Evolutionary conservation across 768 basidiomycete species (phyloP), one percentile per base, ranked within the genome.

Genomic region (Agrocybe chaxingu): DNA sequence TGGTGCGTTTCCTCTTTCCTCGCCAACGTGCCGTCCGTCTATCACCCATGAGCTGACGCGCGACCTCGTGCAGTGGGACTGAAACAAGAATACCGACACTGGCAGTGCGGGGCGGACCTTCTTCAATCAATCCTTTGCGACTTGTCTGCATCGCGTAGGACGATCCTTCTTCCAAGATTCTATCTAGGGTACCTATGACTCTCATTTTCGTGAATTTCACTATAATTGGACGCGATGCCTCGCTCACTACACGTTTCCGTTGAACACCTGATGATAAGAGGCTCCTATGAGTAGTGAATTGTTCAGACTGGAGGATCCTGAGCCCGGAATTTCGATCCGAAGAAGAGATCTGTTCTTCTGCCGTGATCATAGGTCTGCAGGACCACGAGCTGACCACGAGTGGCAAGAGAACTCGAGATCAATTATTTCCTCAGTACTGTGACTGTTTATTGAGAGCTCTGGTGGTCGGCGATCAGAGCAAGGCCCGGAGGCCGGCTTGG

Each of bases 11-110:
- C 16, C 34, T 41, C 16, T n/a, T 19, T 45, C 12, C 8, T 36
- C 24, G 38, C 36, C 38, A 37, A 42, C 33, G 35, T 33, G 32
- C 32, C 47, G 41, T 38, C 16, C 40, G 37, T 32, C 18, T 42
- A 45, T 52, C 11, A 34, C 32, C 52, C 31, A 44, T 37, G 42
- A 29, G 33, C 39, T 45, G 34, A 55, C 62, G 38, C 51, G 51
- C 36, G 34, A 19, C 36, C 40, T 48, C 41, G 43, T 43, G 42
- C 53, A 74, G 74, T 74, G 68, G 70, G 73, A 75, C 51, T 74
- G 60, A 67, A 51, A 37, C 31, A 13, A 37, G 33, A 19, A 32
- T 33, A 19, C 37, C 30, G 33, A 34, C 48, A 34, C 37, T 45
- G 16, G 31, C 18, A 18, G 35, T 47, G 31, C 51, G 42, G 45